phyloP scores from a whole-genome alignment of 176 grass and related monocot species.

The Cocos nucifera region DNA sequence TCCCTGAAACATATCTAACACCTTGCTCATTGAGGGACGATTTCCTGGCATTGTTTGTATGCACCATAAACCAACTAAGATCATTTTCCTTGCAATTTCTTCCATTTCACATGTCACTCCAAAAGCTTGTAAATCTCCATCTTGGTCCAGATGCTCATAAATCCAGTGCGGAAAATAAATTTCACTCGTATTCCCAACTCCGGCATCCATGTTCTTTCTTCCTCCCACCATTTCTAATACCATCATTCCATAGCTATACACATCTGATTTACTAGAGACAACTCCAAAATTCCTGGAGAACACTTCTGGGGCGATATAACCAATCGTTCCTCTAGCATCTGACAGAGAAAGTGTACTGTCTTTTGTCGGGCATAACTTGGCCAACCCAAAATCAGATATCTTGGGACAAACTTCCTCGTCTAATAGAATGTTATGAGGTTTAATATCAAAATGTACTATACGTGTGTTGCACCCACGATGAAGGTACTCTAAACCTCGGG shows the following conservation, averaged over 20 bases:
- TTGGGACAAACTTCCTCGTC: slow-evolving; percentile 45
- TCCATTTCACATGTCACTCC: slow-evolving; percentile 9
- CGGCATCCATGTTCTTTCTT: slow-evolving; percentile 12
- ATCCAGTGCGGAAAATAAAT: slow-evolving; percentile 35
- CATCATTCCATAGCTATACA: slow-evolving; percentile 71
- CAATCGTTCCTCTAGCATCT: slow-evolving; percentile 50
- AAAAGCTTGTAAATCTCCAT: slow-evolving; percentile 6
- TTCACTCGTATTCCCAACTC: slow-evolving; percentile 17
- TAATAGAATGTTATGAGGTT: slow-evolving; percentile 56
- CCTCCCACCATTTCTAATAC: slow-evolving; percentile 42
- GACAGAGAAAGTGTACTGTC: slow-evolving; percentile 39
- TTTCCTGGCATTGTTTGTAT: slow-evolving; percentile 23
- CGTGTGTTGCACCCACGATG: slow-evolving; percentile 34
- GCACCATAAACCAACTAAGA: slow-evolving; percentile 38
- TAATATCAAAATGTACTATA: slow-evolving; percentile 82
- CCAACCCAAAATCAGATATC: slow-evolving; percentile 60
- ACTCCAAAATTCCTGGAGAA: slow-evolving; percentile 28
- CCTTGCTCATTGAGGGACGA: slow-evolving; percentile 45
- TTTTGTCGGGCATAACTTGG: slow-evolving; percentile 41
- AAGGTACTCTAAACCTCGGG: slow-evolving; percentile 50
- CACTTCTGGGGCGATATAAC: slow-evolving; percentile 20
- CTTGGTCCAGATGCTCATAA: slow-evolving; percentile 32
- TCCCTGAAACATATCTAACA: slow-evolving; percentile 46
- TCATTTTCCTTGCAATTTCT: slow-evolving; percentile 29
- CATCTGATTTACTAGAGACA: slow-evolving; percentile 48